phyloP scores from a whole-genome alignment of 2,329 filamentous ascomycete species.

The Stemphylium lycopersici region DNA sequence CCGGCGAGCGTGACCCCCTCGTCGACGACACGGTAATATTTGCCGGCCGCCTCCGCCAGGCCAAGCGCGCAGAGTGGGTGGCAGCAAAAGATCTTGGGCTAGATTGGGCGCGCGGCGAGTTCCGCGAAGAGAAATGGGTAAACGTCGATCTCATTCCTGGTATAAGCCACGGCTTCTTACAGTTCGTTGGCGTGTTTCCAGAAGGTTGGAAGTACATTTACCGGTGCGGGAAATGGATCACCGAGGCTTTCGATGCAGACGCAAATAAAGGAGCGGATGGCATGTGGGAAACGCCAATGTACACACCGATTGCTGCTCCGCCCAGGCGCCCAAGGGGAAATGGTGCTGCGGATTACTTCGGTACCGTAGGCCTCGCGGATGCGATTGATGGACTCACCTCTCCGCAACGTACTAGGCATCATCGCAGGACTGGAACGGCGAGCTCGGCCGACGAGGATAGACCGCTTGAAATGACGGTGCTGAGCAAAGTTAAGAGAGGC shows the following conservation, averaged over 20 bases:
- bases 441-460: constrained; percentile 75
- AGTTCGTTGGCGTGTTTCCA: constrained; percentile 86
- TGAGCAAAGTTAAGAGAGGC: constrained; percentile 29
- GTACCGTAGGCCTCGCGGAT: constrained; percentile 75
- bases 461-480: constrained; percentile 76
- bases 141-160: constrained; percentile 87
- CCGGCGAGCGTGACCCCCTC: constrained; percentile 90
- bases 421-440: constrained; percentile 59
- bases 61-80: constrained; percentile 66
- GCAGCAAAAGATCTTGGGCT: constrained; percentile 63
- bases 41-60: constrained; percentile 82
- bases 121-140: constrained; percentile 75
- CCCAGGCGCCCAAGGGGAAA: background rate
- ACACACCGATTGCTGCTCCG: constrained; percentile 12
- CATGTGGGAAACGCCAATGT: constrained; percentile 20
- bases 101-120: constrained; percentile 59
- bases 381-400: constrained; percentile 64
- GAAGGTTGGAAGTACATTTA: constrained; percentile 89
- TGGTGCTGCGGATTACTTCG: constrained; percentile 70
- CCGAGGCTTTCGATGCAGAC: constrained; percentile 69
- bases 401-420: constrained; percentile 48
- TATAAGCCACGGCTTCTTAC: constrained; percentile 90
- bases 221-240: constrained; percentile 80
- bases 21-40: constrained; percentile 98
- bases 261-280: constrained; percentile 17